Percentiles rank a stretch among this genome's conserved stretches.
Conservation (phyloP, 2,329 filamentous ascomycete genomes). For the Ceratocystis colombiana region DNA sequence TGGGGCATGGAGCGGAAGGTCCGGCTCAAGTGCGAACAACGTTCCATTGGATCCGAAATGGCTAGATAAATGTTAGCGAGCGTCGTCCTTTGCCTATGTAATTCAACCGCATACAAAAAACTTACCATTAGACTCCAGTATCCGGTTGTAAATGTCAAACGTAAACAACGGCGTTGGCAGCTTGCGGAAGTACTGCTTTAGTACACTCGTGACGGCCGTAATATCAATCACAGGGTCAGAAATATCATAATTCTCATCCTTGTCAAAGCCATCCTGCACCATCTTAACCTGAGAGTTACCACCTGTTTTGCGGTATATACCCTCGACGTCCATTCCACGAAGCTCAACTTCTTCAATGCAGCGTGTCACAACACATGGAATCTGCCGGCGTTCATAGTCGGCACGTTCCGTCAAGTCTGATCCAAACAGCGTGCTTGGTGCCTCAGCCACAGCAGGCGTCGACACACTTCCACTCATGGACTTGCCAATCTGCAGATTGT, state of each 20-base stretch:
- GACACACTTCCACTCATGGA: constrained; percentile 20
- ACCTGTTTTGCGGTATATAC: constrained; percentile 95
- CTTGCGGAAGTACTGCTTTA: constrained; percentile 97
- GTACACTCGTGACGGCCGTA: constrained; percentile 83
- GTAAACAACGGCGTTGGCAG: constrained; percentile 82
- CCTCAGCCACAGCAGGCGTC: constrained; percentile 29
- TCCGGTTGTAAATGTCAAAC: constrained; percentile 80
- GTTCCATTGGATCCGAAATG: constrained; percentile 54
- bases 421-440: constrained; percentile 62
- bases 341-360: constrained; percentile 96
- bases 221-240: constrained; percentile 91
- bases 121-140: constrained; percentile 71
- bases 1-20: constrained; percentile 70
- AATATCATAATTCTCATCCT: constrained; percentile 76
- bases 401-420: constrained; percentile 78
- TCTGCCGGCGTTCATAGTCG: constrained; percentile 78
- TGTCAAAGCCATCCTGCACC: constrained; percentile 87
- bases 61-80: constrained; percentile 36
- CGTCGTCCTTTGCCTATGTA: neutral
- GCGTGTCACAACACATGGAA: constrained; percentile 80
- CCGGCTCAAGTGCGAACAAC: constrained; percentile 59
- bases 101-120: constrained; percentile 24
- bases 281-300: constrained; percentile 82
- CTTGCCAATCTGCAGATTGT: constrained; percentile 19
- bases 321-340: constrained; percentile 92